phyloP scores from a whole-genome alignment of 169 alveolate genomes.

The Plasmodium vivax region DNA sequence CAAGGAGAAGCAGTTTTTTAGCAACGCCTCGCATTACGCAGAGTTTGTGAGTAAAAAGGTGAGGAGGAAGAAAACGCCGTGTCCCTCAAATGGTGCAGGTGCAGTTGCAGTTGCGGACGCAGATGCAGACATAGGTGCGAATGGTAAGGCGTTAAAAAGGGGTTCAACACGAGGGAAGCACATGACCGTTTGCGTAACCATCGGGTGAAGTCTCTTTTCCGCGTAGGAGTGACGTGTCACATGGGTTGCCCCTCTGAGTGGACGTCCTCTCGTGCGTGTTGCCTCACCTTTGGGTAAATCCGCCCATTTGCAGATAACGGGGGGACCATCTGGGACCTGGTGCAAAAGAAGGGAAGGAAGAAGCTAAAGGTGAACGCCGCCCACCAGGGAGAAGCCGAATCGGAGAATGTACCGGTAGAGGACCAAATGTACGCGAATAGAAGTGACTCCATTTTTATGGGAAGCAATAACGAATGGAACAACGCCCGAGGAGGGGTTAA shows the following conservation, averaged over 20 bases:
- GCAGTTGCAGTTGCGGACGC: no score
- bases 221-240: not conserved
- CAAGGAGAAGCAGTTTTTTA: slow-evolving; percentile 44
- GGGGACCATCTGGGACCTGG: not conserved
- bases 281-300: not conserved
- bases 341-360: not conserved
- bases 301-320: not conserved
- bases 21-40: slow-evolving; percentile 35
- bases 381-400: not conserved
- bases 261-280: not conserved
- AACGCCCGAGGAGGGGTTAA: not conserved
- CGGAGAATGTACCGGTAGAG: not conserved
- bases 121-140: no score
- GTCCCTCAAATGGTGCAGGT: not conserved
- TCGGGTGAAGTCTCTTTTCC: not conserved
- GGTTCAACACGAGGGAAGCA: not conserved
- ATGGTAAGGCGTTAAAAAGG: not conserved
- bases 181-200: not conserved
- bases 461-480: not conserved
- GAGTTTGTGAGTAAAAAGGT: slow-evolving; percentile 36
- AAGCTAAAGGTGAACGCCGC: not conserved
- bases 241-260: not conserved
- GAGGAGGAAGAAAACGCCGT: slow-evolving; percentile 10
- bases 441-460: slow-evolving; percentile 7
- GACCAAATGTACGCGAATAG: not conserved